Conservation (phyloP, 2,329 filamentous ascomycete species). For the Cordyceps javanica region DNA sequence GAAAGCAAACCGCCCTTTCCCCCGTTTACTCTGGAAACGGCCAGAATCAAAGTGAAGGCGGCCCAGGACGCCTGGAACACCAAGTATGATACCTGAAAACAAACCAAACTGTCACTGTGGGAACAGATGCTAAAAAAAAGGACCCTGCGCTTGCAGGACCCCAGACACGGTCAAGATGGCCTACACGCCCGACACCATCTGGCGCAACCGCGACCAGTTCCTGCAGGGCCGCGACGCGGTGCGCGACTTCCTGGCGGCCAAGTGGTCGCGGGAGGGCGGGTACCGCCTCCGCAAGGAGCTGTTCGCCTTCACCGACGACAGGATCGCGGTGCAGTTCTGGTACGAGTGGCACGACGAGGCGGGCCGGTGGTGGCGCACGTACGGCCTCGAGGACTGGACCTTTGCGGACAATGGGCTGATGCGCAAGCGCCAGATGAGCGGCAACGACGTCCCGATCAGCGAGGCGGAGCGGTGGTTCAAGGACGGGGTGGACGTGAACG, state of each 20-base stretch:
- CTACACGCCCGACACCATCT: constrained; percentile 71
- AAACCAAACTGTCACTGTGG: no score
- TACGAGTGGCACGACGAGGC: constrained; percentile 68
- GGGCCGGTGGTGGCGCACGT: constrained; percentile 81
- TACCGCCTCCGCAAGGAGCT: constrained; percentile 79
- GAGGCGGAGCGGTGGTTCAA: constrained; percentile 63
- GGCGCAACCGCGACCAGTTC: constrained; percentile 72
- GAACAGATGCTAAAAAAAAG: neutral
- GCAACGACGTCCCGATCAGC: constrained; percentile 60
- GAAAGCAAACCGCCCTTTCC: constrained; percentile 43
- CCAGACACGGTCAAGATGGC: constrained; percentile 60
- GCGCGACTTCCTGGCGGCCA: constrained; percentile 59
- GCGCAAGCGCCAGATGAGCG: constrained; percentile 71
- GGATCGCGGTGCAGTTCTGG: constrained; percentile 86
- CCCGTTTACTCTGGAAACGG: constrained; percentile 69
- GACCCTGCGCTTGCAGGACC: constrained; percentile 26
- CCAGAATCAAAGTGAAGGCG: constrained; percentile 71
- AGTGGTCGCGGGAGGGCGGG: constrained; percentile 66
- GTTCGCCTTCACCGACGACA: constrained; percentile 68
- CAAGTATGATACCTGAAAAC: no score
- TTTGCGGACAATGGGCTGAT: constrained; percentile 65
- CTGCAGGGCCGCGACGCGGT: constrained; percentile 63
- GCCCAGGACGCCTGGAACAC: constrained; percentile 82
- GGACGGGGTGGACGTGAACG: constrained; percentile 62
- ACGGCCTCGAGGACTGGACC: constrained; percentile 77